These are phyloP conservation scores for Saccharum hybrid DNA, from an alignment of 202 grass and related monocot genomes.

Conservation along the genomic window DNA sequence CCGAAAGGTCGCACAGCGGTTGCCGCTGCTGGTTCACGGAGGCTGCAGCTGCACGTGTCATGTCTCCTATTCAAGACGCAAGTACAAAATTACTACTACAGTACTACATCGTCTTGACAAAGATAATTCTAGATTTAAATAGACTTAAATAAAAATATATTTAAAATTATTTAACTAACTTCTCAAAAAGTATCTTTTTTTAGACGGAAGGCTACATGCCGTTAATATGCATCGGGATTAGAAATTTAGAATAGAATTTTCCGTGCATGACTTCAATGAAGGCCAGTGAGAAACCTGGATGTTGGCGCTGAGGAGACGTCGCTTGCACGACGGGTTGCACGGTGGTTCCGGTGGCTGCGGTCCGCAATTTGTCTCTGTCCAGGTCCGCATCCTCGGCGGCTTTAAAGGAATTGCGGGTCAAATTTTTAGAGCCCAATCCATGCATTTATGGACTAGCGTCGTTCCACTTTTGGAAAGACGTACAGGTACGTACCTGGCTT, in stretches of 20 bases:
- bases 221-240: neutral
- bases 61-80: neutral
- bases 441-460: neutral
- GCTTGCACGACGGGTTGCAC: constrained; percentile 23
- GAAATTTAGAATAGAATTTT: neutral
- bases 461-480: neutral
- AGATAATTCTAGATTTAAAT: neutral
- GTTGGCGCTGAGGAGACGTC: constrained; percentile 9
- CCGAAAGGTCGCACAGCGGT: constrained; percentile 62
- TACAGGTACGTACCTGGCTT: constrained; percentile 19
- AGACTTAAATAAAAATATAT: no score
- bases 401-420: neutral
- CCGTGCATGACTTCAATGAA: neutral
- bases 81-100: neutral
- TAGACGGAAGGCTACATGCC: neutral
- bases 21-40: neutral
- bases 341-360: neutral
- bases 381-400: constrained; percentile 1
- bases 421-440: neutral
- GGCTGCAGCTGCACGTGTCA: neutral
- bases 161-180: no score
- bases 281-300: constrained; percentile 16
- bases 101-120: no score
- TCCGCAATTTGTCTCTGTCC: neutral
- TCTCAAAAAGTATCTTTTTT: no score